phyloP scores from a whole-genome alignment of 2,329 filamentous ascomycete genomes.

The Aspergillus sp. region DNA sequence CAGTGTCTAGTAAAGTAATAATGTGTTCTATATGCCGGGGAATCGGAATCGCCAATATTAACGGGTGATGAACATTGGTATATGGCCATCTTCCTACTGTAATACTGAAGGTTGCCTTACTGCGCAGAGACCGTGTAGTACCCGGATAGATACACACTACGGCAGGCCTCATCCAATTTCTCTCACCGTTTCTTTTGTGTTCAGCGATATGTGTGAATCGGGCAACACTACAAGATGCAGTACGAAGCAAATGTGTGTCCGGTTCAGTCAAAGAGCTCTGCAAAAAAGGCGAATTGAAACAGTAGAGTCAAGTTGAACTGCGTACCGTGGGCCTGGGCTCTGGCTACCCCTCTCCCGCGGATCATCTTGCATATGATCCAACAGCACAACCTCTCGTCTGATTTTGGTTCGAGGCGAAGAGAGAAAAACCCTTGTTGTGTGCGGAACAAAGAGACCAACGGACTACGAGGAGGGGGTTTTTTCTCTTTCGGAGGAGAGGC shows the following conservation, averaged over 20 bases:
- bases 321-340: neutral
- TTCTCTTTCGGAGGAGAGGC: neutral
- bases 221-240: neutral
- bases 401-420: neutral
- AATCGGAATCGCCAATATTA: neutral
- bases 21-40: neutral
- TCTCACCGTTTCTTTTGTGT: neutral
- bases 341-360: neutral
- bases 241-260: neutral
- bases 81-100: neutral
- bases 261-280: neutral
- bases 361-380: neutral
- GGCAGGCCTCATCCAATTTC: neutral
- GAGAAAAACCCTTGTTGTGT: neutral
- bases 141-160: slow-evolving; percentile 1
- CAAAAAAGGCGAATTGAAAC: neutral
- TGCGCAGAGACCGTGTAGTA: neutral
- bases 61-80: neutral
- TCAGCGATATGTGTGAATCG: neutral
- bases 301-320: neutral
- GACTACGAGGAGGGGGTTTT: neutral
- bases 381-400: neutral
- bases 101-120: neutral
- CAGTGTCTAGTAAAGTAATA: neutral
- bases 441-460: neutral